Evolutionary conservation across 1,139 yeast genomes (phyloP).

Genomic region (Taphrina pruni): DNA sequence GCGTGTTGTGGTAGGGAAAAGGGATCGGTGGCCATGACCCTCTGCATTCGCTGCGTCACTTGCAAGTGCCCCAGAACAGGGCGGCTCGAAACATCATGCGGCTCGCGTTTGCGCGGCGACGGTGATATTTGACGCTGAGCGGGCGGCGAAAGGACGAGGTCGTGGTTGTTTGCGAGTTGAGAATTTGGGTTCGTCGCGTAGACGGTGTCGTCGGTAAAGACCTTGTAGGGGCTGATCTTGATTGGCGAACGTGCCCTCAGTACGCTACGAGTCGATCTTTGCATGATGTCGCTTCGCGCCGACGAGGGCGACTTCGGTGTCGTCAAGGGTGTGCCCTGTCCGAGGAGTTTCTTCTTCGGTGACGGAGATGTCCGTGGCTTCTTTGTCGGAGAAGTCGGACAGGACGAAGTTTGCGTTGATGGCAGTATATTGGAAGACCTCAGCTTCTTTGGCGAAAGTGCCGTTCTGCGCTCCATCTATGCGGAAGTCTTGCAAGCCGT

Average conservation of each 20-base stretch:
- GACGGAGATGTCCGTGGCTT: slow-evolving; percentile 14
- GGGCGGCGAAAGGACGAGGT: slow-evolving; percentile 13
- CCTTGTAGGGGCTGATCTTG: slow-evolving; percentile 15
- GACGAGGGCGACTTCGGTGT: background rate
- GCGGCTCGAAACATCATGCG: background rate
- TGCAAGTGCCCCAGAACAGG: background rate
- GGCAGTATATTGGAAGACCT: slow-evolving; percentile 21
- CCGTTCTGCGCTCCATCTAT: slow-evolving; percentile 10
- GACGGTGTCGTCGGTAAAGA: slow-evolving; percentile 17
- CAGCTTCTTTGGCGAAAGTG: slow-evolving; percentile 28
- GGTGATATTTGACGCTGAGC: background rate
- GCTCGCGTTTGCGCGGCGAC: slow-evolving; percentile 17
- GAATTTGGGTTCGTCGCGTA: slow-evolving; percentile 13
- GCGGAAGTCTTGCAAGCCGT: too few relatives aligned
- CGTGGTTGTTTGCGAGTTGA: slow-evolving; percentile 3
- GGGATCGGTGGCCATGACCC: slow-evolving; percentile 20
- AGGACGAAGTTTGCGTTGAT: slow-evolving; percentile 5
- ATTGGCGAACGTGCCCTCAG: slow-evolving; percentile 2
- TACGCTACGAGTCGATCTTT: background rate
- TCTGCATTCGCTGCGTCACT: background rate
- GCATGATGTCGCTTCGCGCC: background rate
- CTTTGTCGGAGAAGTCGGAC: slow-evolving; percentile 19
- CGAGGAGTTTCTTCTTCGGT: slow-evolving; percentile 5
- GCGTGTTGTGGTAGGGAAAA: slow-evolving; percentile 12
- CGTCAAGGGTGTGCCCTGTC: background rate